Evolutionary conservation across 1,284 basidiomycete genomes (phyloP).

Genomic region (Boletellus dicymbophilus): DNA sequence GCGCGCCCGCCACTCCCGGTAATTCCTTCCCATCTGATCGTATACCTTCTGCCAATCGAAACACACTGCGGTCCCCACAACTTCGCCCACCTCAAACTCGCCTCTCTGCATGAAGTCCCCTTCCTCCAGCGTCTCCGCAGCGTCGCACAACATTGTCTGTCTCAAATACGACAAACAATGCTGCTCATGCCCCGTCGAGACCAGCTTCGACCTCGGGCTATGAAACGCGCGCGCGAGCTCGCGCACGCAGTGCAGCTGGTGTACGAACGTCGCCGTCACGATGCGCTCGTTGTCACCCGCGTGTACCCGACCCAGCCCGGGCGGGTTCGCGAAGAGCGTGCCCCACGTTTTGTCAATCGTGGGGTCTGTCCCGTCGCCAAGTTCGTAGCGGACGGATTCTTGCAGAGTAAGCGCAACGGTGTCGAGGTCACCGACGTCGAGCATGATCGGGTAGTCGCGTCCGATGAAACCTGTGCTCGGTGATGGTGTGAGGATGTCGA

Average conservation of each 20-base stretch:
- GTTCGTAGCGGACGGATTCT: constrained; percentile 6
- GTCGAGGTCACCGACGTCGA: constrained; percentile 6
- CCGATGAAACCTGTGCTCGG: constrained; percentile 2
- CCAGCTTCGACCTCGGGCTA: not conserved
- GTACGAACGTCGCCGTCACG: constrained; percentile 6
- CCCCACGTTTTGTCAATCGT: constrained; percentile 9
- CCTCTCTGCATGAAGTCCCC: constrained; percentile 11
- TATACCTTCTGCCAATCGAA: constrained; percentile 12
- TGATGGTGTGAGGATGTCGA: not conserved
- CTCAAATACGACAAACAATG: constrained; percentile 9
- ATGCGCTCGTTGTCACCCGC: constrained; percentile 7
- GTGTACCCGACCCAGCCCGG: constrained; percentile 11
- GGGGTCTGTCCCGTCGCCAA: constrained; percentile 5
- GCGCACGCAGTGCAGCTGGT: constrained; percentile 11
- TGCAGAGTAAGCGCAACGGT: constrained; percentile 12
- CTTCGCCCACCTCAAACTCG: constrained; percentile 5
- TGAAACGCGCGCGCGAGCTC: constrained; percentile 11
- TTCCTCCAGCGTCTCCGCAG: constrained; percentile 8
- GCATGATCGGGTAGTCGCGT: constrained; percentile 9
- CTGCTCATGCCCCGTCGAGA: constrained; percentile 1
- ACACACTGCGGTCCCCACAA: constrained; percentile 4
- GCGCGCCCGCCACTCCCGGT: constrained; percentile 4
- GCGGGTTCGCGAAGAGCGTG: constrained; percentile 8
- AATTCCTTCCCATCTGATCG: not conserved
- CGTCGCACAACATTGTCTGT: constrained; percentile 9